Percentiles rank a stretch among this genome's conserved stretches.
Evolutionary conservation across 129 eudicot species (phyloP).

Genomic region (Glebionis coronaria): DNA sequence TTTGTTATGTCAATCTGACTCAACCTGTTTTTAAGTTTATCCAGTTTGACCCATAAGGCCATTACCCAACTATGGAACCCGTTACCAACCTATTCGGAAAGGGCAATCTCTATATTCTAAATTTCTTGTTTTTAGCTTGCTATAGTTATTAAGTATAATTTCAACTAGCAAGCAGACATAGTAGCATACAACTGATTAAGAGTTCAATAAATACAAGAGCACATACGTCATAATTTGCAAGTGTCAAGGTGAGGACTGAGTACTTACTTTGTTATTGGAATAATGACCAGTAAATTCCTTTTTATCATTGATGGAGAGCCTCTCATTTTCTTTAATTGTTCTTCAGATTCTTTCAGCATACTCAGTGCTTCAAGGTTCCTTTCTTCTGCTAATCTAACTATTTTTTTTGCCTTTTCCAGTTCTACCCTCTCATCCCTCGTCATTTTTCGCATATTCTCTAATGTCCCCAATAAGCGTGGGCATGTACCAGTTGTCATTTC

Average conservation of each 20-base stretch:
- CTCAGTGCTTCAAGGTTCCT: conserved; percentile 45
- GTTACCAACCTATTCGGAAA: too few relatives aligned
- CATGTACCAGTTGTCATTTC: conserved; percentile 55
- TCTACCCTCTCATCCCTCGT: conserved; percentile 44
- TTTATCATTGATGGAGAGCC: conserved; percentile 26
- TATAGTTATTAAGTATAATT: conserved; percentile 1
- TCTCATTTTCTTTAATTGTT: conserved; percentile 37
- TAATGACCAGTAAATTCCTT: conserved; percentile 28
- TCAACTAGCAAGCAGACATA: neutral
- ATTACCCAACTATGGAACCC: too few relatives aligned
- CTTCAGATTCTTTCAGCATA: conserved; percentile 58
- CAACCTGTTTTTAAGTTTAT: too few relatives aligned
- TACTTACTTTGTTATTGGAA: conserved; percentile 48
- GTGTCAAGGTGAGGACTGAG: conserved; percentile 6
- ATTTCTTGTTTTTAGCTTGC: neutral
- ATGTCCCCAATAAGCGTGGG: conserved; percentile 38
- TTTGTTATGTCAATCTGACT: too few relatives aligned
- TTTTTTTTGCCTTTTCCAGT: conserved; percentile 53
- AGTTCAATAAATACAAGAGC: neutral
- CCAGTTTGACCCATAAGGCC: too few relatives aligned
- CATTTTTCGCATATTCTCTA: conserved; percentile 58
- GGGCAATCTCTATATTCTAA: conserved; percentile 1
- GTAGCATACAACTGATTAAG: neutral
- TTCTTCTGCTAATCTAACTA: conserved; percentile 45
- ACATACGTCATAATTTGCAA: neutral